phyloP scores from a whole-genome alignment of 805 yeast species.

The Wickerhamomyces subpelliculosus region DNA sequence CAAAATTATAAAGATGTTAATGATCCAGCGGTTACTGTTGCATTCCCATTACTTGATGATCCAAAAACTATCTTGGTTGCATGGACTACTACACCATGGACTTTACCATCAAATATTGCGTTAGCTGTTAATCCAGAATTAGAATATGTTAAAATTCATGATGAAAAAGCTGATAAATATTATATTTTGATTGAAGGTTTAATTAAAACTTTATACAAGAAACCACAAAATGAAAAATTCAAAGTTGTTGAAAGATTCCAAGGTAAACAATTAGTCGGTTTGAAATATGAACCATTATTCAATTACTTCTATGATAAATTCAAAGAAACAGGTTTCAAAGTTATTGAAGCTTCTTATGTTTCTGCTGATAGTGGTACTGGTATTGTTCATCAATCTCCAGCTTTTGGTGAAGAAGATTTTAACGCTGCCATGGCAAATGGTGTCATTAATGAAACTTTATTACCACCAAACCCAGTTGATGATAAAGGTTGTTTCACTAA shows the following conservation, averaged over 20 bases:
- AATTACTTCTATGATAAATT: conserved; percentile 72
- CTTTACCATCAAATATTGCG: conserved; percentile 89
- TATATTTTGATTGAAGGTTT: conserved; percentile 82
- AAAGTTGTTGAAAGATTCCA: conserved; percentile 71
- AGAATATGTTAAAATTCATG: conserved; percentile 87
- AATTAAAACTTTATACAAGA: conserved; percentile 81
- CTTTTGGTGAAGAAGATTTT: conserved; percentile 99
- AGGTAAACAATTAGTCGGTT: conserved; percentile 78
- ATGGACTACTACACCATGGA: conserved; percentile 99
- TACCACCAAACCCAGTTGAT: conserved; percentile 93
- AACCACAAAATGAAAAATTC: conserved; percentile 85
- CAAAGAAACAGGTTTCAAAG: conserved; percentile 74
- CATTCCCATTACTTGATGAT: conserved; percentile 75
- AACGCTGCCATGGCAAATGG: conserved; percentile 72
- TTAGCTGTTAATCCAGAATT: conserved; percentile 87
- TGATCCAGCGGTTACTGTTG: conserved; percentile 94
- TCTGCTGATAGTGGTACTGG: conserved; percentile 97
- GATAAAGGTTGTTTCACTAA: conserved; percentile 81
- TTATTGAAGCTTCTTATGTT: conserved; percentile 78
- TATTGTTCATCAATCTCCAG: conserved; percentile 97
- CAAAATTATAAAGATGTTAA: conserved; percentile 95
- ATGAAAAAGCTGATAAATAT: conserved; percentile 76
- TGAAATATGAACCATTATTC: conserved; percentile 77
- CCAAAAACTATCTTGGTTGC: conserved; percentile 84
- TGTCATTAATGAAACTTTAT: conserved; percentile 56